These are phyloP conservation scores for Meira nashicola DNA, from an alignment of 1,284 basidiomycete species.

Conservation along the genomic window DNA sequence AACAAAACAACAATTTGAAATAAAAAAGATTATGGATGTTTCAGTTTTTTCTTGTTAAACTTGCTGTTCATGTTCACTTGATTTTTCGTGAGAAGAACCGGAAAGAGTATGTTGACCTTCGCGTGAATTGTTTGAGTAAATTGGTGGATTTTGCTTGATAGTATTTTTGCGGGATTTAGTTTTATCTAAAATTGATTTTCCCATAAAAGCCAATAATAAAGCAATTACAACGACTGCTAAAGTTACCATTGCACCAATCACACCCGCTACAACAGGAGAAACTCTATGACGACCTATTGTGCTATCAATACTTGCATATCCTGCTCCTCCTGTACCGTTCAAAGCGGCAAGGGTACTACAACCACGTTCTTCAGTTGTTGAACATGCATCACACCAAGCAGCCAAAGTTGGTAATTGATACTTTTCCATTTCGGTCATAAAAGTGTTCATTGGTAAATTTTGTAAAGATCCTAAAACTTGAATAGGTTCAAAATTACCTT, in stretches of 20 bases:
- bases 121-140: too few species aligned
- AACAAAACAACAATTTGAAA: too few species aligned
- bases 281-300: conserved; percentile 38
- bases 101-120: too few species aligned
- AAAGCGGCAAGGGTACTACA: conserved; percentile 32
- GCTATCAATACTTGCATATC: conserved; percentile 24
- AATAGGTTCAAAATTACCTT: conserved; percentile 34
- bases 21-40: too few species aligned
- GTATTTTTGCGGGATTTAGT: too few species aligned
- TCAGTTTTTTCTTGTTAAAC: too few species aligned
- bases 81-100: too few species aligned
- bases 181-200: too few species aligned
- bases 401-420: conserved; percentile 51
- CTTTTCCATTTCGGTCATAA: conserved; percentile 67
- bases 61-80: too few species aligned
- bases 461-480: conserved; percentile 49
- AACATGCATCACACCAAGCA: conserved; percentile 55
- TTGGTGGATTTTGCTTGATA: too few species aligned
- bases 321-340: conserved; percentile 38
- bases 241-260: conserved; percentile 38
- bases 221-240: conserved; percentile 28
- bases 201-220: neutral
- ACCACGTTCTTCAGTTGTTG: conserved; percentile 30
- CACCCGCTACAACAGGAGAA: conserved; percentile 36
- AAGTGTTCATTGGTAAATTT: conserved; percentile 68